phyloP scores from a whole-genome alignment of 192 early-diverging fungal species.

The Coemansia sp. region DNA sequence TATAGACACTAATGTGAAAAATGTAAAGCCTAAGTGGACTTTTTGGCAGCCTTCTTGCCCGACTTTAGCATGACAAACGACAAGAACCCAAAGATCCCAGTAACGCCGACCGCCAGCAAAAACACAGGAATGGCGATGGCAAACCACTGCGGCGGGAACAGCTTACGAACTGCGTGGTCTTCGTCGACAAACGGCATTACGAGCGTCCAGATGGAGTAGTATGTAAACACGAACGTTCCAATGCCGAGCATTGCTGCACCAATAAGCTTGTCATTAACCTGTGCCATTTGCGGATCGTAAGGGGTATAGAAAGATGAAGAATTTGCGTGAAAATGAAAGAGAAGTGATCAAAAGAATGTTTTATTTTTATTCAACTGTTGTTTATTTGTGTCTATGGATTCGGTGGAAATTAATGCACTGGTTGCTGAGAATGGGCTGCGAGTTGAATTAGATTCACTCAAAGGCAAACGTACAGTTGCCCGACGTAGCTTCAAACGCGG shows the following conservation, averaged over 20 bases:
- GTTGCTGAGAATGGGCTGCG: conserved; percentile 15
- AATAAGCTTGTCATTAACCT: conserved; percentile 72
- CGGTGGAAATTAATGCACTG: conserved; percentile 2
- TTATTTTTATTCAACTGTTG: background rate
- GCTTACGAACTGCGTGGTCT: conserved; percentile 67
- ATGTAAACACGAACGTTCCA: conserved; percentile 74
- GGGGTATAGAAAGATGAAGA: background rate
- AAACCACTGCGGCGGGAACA: conserved; percentile 80
- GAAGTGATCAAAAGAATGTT: background rate
- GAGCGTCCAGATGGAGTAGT: conserved; percentile 90
- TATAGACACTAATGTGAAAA: background rate
- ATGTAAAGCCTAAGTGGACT: conserved; percentile 53
- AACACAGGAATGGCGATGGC: conserved; percentile 87
- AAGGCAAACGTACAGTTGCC: conserved; percentile 26
- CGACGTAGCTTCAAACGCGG: conserved; percentile 21
- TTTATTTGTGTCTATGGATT: conserved; percentile 7
- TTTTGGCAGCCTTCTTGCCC: conserved; percentile 71
- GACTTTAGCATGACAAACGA: conserved; percentile 83
- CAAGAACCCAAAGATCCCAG: conserved; percentile 75
- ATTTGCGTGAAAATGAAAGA: background rate
- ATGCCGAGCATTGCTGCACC: conserved; percentile 71
- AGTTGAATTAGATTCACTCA: conserved; percentile 16
- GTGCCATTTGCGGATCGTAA: conserved; percentile 28
- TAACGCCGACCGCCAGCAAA: conserved; percentile 75
- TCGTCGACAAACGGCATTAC: conserved; percentile 85